phyloP scores from a whole-genome alignment of 345 rosid genomes.

The Camelina laxa region DNA sequence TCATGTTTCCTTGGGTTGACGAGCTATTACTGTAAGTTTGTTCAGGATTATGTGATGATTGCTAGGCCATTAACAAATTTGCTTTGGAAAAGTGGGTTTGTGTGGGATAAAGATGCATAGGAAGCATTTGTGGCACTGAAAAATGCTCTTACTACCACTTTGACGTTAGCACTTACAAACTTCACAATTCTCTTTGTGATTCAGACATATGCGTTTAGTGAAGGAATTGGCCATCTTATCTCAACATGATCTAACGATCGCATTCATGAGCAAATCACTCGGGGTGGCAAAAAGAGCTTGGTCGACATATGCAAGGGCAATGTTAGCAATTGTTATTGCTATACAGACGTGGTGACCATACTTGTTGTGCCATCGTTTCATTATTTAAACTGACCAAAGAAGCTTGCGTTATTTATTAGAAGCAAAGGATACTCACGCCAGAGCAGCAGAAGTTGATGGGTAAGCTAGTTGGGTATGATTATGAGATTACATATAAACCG shows the following conservation, averaged over 20 bases:
- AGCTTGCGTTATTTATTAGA: background rate
- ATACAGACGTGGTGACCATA: background rate
- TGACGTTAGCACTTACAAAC: background rate
- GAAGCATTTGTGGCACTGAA: no score
- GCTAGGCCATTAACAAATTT: no score
- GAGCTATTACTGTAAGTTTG: no score
- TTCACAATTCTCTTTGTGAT: background rate
- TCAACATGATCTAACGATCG: background rate
- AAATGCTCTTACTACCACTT: no score
- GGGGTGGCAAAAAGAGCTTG: background rate
- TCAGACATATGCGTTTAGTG: background rate
- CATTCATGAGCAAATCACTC: background rate
- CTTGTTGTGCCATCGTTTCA: background rate
- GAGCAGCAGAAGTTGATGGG: conserved; percentile 19
- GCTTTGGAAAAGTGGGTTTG: no score
- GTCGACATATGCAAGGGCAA: background rate
- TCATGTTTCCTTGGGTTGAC: no score
- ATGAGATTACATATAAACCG: background rate
- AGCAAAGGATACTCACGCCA: background rate
- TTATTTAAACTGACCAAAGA: background rate
- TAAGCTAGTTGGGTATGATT: background rate
- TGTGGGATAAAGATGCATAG: no score
- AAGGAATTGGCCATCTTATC: background rate
- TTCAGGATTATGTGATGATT: no score
- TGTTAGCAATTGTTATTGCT: conserved; percentile 1